Conservation (phyloP, 768 basidiomycete species). For the Rhizopogon vinicolor region DNA sequence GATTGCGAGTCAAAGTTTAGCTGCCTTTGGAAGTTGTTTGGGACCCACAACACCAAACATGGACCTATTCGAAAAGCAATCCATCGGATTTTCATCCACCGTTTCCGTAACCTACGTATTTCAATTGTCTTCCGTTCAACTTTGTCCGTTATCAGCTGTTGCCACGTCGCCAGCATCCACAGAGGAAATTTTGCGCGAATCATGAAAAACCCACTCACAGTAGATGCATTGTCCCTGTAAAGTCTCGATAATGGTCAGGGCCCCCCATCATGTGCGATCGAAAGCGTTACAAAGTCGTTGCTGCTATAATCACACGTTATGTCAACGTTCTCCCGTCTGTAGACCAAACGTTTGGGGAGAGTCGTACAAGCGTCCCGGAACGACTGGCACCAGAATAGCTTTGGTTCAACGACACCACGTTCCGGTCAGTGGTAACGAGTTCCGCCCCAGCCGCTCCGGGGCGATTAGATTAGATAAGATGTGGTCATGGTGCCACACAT, state of each 20-base stretch:
- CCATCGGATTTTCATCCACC: conserved; percentile 11
- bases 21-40: conserved; percentile 18
- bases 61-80: conserved; percentile 19
- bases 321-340: too few relatives aligned
- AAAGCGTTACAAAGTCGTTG: not conserved
- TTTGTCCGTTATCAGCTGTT: not conserved
- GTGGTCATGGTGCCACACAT: not conserved
- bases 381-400: too few relatives aligned
- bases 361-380: too few relatives aligned
- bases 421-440: too few relatives aligned
- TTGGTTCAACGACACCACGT: too few relatives aligned
- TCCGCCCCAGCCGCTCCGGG: not conserved
- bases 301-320: not conserved
- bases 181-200: not conserved
- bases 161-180: not conserved
- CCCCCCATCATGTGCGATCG: not conserved
- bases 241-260: not conserved
- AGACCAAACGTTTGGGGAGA: too few relatives aligned
- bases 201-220: not conserved
- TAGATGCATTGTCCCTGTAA: not conserved
- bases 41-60: conserved; percentile 25
- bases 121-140: not conserved
- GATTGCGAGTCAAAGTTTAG: conserved; percentile 4
- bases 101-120: conserved; percentile 2
- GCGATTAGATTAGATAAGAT: not conserved